Evolutionary conservation across 2,329 filamentous ascomycete species (phyloP), one percentile per base, ranked within the genome.

Genomic region (Beauveria sp.): DNA sequence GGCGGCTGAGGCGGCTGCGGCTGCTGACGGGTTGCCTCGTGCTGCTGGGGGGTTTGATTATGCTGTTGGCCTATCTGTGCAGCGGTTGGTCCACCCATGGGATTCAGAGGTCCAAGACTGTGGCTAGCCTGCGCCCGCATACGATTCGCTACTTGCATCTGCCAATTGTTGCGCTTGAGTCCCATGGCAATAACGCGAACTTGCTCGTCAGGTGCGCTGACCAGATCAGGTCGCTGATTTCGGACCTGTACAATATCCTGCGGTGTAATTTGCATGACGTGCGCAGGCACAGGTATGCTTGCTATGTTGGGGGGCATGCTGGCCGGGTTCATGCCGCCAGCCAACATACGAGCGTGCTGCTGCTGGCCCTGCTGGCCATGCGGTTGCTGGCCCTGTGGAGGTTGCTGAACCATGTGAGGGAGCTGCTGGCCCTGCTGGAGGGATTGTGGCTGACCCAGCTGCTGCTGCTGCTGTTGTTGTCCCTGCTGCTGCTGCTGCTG

Each of bases 201-300:
- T 56, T 75, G 70, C 0, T 76, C 73, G 28, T 76, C 74, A 2
- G 70, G 54, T 20, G 75, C 12, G 30, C 70, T 64, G 34, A n/a
- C 48, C 18, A 70, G 37, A n/a, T 66, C 65, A 3, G 69, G 66
- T 24, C 65, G 65, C 54, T 65, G 63, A 16, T 44, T 66, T 43
- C 73, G 67, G 6, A 73, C 57, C 34, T 70, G 68, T 58, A 70
- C 67, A 8, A 76, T 66, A 51, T 76, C 73, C 40, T 72, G 68
- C 5, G 66, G 66, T 18, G 70, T 66, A 3, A 72, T 72, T 34
- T 74, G 72, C n/a, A 71, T 65, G 9, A 73, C 18, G 3, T 72
- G 68, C 8, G 69, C 63, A 6, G 73, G 68, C 8, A 69, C 63
- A 6, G 73, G 73, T 2, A 72, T 61, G 37, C 68, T 70, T 4